Evolutionary conservation across 345 rosid genomes (phyloP).

Genomic region (Trapa incisa): DNA sequence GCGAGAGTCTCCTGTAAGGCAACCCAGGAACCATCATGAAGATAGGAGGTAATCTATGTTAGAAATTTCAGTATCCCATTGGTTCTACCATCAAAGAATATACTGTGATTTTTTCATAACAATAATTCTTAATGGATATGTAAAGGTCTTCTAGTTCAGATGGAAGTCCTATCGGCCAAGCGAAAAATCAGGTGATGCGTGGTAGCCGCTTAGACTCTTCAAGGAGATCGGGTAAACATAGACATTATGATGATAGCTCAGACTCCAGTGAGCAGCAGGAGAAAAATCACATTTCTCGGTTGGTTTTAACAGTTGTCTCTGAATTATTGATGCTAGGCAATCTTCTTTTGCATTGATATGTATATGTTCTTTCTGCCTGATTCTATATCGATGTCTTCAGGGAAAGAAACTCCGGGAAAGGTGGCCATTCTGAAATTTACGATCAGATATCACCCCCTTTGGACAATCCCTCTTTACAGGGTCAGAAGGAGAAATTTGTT

Average conservation of each 20-base stretch:
- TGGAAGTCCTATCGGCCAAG: constrained; percentile 9
- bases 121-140: neutral
- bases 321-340: no score
- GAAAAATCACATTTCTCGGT: constrained; percentile 22
- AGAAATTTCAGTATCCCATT: no score
- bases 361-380: neutral
- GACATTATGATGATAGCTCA: constrained; percentile 17
- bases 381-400: constrained; percentile 29
- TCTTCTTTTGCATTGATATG: constrained; percentile 1
- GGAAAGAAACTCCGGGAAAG: constrained; percentile 32
- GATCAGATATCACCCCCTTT: constrained; percentile 32
- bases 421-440: constrained; percentile 17
- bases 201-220: constrained; percentile 21
- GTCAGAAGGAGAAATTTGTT: constrained; percentile 1
- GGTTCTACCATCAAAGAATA: no score
- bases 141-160: constrained; percentile 8
- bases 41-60: constrained; percentile 8
- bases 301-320: neutral
- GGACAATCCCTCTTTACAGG: constrained; percentile 20
- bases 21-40: constrained; percentile 2
- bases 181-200: constrained; percentile 5
- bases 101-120: no score
- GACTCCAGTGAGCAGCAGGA: constrained; percentile 22
- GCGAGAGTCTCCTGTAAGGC: constrained; percentile 6
- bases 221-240: constrained; percentile 19